Conservation (phyloP, 2,329 filamentous ascomycete species). For the Alternaria ethzedia region DNA sequence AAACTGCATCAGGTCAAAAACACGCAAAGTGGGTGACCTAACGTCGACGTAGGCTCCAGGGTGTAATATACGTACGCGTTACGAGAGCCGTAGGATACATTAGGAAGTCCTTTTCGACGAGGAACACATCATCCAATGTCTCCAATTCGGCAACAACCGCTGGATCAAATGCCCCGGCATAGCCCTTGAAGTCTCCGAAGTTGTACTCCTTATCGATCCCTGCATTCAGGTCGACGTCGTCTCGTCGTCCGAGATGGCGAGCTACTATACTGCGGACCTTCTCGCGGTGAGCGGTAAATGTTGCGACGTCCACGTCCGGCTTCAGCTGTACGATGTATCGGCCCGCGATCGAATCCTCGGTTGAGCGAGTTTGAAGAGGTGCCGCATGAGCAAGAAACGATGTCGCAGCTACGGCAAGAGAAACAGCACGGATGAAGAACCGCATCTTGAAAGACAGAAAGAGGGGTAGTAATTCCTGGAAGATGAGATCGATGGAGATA, state of each 20-base stretch:
- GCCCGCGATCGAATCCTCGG: constrained; percentile 34
- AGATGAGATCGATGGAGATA: neutral
- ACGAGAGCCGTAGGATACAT: constrained; percentile 31
- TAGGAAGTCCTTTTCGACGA: constrained; percentile 33
- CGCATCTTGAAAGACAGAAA: constrained; percentile 22
- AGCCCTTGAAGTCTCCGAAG: constrained; percentile 40
- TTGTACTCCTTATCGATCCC: constrained; percentile 34
- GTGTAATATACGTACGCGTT: constrained; percentile 22
- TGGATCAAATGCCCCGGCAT: constrained; percentile 38
- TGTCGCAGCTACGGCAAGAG: constrained; percentile 25
- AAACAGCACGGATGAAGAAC: constrained; percentile 28
- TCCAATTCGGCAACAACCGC: constrained; percentile 38
- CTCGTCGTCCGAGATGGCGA: constrained; percentile 32
- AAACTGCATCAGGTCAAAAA: neutral
- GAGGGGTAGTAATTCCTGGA: neutral
- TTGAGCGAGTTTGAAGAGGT: constrained; percentile 16
- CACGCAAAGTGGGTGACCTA: neutral
- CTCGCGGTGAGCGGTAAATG: constrained; percentile 30
- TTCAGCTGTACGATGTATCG: constrained; percentile 55
- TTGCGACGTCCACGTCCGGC: constrained; percentile 36
- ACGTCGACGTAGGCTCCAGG: neutral
- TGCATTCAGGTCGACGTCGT: constrained; percentile 12
- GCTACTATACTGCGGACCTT: constrained; percentile 37
- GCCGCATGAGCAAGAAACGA: constrained; percentile 31
- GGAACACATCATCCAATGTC: constrained; percentile 31